Percentiles rank a stretch among this genome's conserved stretches.
phyloP scores from a whole-genome alignment of 2,329 filamentous ascomycete genomes.

The Elsinoe arachidis region DNA sequence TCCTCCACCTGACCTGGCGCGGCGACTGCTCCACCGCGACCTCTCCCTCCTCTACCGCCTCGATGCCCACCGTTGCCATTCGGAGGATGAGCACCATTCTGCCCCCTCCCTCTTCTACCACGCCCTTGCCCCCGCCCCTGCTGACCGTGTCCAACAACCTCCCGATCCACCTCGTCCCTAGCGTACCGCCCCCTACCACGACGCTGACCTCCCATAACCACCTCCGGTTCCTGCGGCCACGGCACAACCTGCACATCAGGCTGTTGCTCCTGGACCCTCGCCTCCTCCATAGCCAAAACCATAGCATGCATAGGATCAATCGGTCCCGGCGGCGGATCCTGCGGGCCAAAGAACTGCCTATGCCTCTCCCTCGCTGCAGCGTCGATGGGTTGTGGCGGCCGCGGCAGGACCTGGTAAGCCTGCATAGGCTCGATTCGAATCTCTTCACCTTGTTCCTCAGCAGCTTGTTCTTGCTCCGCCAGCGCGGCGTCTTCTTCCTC shows the following conservation, averaged over 20 bases:
- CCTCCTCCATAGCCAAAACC: background rate
- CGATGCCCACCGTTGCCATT: background rate
- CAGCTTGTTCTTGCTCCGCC: constrained; percentile 24
- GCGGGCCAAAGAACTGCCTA: background rate
- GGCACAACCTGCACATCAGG: background rate
- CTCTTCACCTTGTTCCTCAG: constrained; percentile 19
- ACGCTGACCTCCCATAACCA: background rate
- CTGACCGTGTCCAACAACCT: background rate
- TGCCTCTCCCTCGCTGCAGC: background rate
- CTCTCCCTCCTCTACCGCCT: constrained; percentile 17
- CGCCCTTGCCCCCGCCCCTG: background rate
- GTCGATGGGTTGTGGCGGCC: background rate
- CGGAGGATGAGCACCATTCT: background rate
- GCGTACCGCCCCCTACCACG: background rate
- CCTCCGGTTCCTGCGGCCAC: background rate
- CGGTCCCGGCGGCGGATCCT: background rate
- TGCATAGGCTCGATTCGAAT: no score
- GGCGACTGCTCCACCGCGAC: constrained; percentile 7
- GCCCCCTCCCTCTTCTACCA: constrained; percentile 6
- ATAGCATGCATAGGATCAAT: constrained; percentile 12
- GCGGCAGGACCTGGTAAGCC: no score
- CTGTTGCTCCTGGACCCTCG: background rate
- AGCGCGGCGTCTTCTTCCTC: constrained; percentile 22
- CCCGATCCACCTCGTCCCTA: background rate
- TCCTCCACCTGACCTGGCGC: constrained; percentile 16